Evolutionary conservation across 768 basidiomycete species (phyloP).

Genomic region (Mycena indigotica): DNA sequence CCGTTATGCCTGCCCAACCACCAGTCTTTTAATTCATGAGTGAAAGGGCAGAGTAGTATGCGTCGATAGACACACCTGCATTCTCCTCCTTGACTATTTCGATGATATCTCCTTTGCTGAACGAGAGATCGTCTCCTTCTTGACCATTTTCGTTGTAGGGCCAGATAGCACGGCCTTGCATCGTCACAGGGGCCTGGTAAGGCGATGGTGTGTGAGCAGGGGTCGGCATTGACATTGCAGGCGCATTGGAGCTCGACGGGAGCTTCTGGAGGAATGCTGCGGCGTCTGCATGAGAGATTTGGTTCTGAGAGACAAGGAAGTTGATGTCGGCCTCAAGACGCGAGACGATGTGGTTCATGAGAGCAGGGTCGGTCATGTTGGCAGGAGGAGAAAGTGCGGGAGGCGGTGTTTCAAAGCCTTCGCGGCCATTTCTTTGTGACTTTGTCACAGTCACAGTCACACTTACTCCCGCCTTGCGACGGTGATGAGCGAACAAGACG

Average conservation of each 20-base stretch:
- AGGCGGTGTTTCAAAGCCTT: not conserved
- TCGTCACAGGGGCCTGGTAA: slow-evolving; percentile 27
- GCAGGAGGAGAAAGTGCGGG: not conserved
- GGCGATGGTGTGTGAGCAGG: not conserved
- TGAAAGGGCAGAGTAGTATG: not conserved
- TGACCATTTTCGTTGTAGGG: slow-evolving; percentile 66
- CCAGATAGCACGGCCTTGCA: slow-evolving; percentile 63
- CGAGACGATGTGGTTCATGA: slow-evolving; percentile 6
- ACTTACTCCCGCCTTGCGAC: slow-evolving; percentile 21
- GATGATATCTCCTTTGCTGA: slow-evolving; percentile 73
- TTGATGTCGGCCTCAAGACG: not conserved
- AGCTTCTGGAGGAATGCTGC: not conserved
- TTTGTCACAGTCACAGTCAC: not conserved
- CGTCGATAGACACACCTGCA: slow-evolving; percentile 65
- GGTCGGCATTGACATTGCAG: not conserved
- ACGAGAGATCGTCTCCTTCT: slow-evolving; percentile 81
- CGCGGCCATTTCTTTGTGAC: no score
- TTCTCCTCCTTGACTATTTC: slow-evolving; percentile 81
- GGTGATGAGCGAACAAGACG: slow-evolving; percentile 71
- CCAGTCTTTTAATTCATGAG: not conserved
- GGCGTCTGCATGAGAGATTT: not conserved
- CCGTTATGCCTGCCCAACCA: slow-evolving; percentile 69
- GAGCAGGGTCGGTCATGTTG: slow-evolving; percentile 45
- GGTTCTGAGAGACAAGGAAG: not conserved
- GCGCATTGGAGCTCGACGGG: not conserved